Evolutionary conservation across 352 stramenopile genomes (phyloP), one percentile per base, ranked within the genome.

Genomic region (Globisporangium acanthophoron): DNA sequence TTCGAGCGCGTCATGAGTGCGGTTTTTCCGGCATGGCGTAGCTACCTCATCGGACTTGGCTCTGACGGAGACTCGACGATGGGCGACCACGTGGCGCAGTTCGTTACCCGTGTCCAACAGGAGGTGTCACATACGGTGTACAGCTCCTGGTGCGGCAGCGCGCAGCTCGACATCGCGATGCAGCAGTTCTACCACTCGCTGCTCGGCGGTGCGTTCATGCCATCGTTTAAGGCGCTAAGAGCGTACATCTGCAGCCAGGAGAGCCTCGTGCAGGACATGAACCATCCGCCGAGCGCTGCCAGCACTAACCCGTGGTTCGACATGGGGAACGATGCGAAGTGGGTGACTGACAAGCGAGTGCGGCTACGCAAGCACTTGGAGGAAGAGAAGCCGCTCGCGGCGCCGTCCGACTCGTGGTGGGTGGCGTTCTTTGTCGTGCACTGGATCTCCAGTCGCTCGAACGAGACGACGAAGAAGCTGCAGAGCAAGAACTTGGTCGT

Each of bases 331-430:
- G 67, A 80, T 31, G 71, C 69, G 0, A 64, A 74, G 54, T 90
- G 80, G 80, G 64, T 90, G 51, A 74, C 69, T 0, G 63, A 74
- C 35, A 79, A 85, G 54, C 77, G 76, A 18, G 66, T 81, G 18
- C 63, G 78, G n/a, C 49, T 89, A 18, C 71, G 59, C 35, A 70
- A 81, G 37, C 58, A 76, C 40, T 52, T 89, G 18, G 66, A 77
- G 11, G 53, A 73, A 21, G 60, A 59, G 21, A 60, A 70, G 2
- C 56, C 49, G 13, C 33, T 58, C 35, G 46, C 49, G 0, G 61
- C 57, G 21, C 70, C 71, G 0, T 71, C 73, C 55, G 69, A 67
- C 39, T 64, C 67, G 4, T 90, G 80, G 80, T 90, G 80, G 77
- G 44, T 90, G 24, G 77, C 73, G 53, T 73, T 90, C 41, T 65